Evolutionary conservation across 1,139 yeast species (phyloP).

Genomic region (Ogataea hybrid): DNA sequence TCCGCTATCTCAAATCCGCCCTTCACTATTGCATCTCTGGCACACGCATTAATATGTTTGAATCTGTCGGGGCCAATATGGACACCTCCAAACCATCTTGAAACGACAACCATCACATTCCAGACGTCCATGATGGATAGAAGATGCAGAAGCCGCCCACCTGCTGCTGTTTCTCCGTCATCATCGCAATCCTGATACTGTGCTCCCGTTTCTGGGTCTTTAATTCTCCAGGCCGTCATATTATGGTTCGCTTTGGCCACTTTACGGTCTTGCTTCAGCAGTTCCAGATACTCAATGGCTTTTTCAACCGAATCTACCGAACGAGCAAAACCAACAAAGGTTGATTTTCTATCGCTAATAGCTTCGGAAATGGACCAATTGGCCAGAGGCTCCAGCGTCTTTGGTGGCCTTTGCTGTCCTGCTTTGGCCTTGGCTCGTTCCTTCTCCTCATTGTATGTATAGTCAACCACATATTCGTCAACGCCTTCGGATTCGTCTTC

Average conservation of each 20-base stretch:
- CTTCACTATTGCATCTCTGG: conserved; percentile 75
- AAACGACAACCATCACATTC: conserved; percentile 84
- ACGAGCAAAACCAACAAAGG: conserved; percentile 76
- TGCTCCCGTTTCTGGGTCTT: conserved; percentile 45
- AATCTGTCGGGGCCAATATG: conserved; percentile 93
- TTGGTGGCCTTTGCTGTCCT: background rate
- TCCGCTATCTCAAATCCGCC: conserved; percentile 50
- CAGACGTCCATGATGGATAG: conserved; percentile 78
- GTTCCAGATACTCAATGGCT: conserved; percentile 51
- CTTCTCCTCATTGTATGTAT: conserved; percentile 28
- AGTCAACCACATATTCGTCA: conserved; percentile 13
- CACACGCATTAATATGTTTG: conserved; percentile 86
- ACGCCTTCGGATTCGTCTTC: conserved; percentile 11
- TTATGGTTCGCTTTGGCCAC: conserved; percentile 72
- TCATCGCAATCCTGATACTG: conserved; percentile 86
- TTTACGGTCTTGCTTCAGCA: conserved; percentile 61
- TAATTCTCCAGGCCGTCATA: conserved; percentile 84
- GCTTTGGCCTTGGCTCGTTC: conserved; percentile 9
- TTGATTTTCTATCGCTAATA: conserved; percentile 77
- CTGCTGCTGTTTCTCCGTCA: conserved; percentile 98
- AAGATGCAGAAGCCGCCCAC: conserved; percentile 79
- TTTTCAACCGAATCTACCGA: conserved; percentile 61
- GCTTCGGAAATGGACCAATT: conserved; percentile 83
- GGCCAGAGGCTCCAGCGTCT: conserved; percentile 43
- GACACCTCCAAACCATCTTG: conserved; percentile 93